phyloP scores from a whole-genome alignment of 2,329 filamentous ascomycete species.

The Dactylellina leptospora region DNA sequence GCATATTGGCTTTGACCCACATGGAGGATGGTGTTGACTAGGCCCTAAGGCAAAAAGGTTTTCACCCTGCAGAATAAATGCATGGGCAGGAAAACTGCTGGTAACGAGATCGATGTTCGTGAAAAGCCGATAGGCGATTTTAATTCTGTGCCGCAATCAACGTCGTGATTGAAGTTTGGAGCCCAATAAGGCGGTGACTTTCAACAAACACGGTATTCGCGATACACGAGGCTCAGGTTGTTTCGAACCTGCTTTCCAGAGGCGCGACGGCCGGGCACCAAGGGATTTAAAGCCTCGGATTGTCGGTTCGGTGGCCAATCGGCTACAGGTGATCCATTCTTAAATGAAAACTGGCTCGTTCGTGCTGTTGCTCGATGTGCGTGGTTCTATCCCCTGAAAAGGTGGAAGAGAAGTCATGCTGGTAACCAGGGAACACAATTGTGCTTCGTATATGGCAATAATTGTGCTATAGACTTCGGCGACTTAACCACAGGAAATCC shows the following conservation, averaged over 20 bases:
- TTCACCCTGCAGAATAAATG: conserved; percentile 20
- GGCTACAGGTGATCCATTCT: too few relatives aligned
- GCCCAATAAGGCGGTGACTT: too few relatives aligned
- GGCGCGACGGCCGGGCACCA: background rate
- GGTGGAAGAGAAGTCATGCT: background rate
- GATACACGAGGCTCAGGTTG: conserved; percentile 2
- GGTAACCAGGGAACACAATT: too few relatives aligned
- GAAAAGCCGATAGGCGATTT: background rate
- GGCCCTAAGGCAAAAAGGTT: background rate
- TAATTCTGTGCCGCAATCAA: too few relatives aligned
- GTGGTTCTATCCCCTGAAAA: conserved; percentile 1
- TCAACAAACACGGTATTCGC: background rate
- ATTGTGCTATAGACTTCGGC: too few relatives aligned
- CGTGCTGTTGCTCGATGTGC: background rate
- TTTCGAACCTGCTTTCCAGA: too few relatives aligned
- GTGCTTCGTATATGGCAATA: too few relatives aligned
- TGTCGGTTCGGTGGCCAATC: conserved; percentile 14
- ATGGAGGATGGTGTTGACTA: conserved; percentile 32
- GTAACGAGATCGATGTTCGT: conserved; percentile 5
- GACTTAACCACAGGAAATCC: background rate
- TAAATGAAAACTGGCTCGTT: background rate
- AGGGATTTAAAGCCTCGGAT: background rate
- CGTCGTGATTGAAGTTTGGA: too few relatives aligned
- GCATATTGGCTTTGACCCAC: conserved; percentile 39
- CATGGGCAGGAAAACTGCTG: too few relatives aligned